A percentile compares a stretch with the other conserved stretches of the same genome.
These are phyloP conservation scores for Wickerhamiella parazyma DNA, from an alignment of 805 yeast species.

Conservation along the genomic window DNA sequence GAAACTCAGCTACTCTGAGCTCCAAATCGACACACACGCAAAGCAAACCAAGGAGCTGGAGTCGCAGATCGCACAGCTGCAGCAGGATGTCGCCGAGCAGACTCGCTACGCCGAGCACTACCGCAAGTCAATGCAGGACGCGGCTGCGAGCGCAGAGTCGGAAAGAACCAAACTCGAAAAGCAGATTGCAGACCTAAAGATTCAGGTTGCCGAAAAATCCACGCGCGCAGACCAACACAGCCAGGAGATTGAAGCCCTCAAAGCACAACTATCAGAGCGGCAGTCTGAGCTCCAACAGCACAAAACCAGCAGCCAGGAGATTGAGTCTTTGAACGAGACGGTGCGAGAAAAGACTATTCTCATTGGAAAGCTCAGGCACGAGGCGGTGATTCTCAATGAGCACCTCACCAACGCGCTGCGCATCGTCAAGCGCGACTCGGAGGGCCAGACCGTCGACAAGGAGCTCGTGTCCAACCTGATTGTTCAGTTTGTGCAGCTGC, in stretches of 20 bases:
- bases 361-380: slow-evolving; percentile 87
- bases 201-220: slow-evolving; percentile 14
- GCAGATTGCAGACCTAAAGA: slow-evolving; percentile 21
- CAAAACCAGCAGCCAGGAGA: background rate
- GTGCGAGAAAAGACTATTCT: slow-evolving; percentile 57
- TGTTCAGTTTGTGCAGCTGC: slow-evolving; percentile 71
- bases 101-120: slow-evolving; percentile 20
- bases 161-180: slow-evolving; percentile 2
- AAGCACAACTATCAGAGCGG: slow-evolving; percentile 6
- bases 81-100: slow-evolving; percentile 23
- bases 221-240: too few species aligned
- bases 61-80: slow-evolving; percentile 20
- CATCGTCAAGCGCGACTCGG: slow-evolving; percentile 63
- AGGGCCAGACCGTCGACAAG: slow-evolving; percentile 68
- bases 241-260: too few species aligned
- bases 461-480: slow-evolving; percentile 79
- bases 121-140: slow-evolving; percentile 1
- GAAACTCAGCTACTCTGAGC: slow-evolving; percentile 24
- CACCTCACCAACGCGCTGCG: slow-evolving; percentile 88
- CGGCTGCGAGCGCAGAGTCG: background rate
- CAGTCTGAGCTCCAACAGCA: slow-evolving; percentile 3
- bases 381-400: slow-evolving; percentile 83
- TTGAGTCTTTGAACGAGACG: slow-evolving; percentile 33
- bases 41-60: slow-evolving; percentile 13
- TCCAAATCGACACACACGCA: slow-evolving; percentile 24